Evolutionary conservation across 106 monocot species (phyloP).

Genomic region (Chionographis japonica): DNA sequence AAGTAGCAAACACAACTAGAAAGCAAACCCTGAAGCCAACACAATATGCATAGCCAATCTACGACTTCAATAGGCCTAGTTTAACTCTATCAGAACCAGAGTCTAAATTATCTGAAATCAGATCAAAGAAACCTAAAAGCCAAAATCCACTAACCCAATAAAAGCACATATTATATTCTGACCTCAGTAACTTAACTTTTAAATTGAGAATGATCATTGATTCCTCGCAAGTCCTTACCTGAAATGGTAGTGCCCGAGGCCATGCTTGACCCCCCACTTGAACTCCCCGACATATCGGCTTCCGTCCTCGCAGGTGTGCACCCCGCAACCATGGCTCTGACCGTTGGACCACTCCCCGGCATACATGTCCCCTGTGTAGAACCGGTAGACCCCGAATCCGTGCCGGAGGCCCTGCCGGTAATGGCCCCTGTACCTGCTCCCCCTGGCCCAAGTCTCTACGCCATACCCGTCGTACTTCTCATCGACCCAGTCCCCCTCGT

Average conservation of each 20-base stretch:
- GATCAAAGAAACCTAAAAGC: too few relatives aligned
- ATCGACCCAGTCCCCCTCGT: constrained; percentile 95
- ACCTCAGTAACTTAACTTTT: too few relatives aligned
- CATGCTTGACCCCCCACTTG: constrained; percentile 97
- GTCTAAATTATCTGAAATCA: too few relatives aligned
- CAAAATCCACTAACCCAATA: too few relatives aligned
- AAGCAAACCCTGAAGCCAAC: too few relatives aligned
- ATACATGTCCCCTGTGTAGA: constrained; percentile 89
- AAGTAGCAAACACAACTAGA: too few relatives aligned
- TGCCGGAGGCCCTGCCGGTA: constrained; percentile 79
- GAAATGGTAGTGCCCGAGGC: constrained; percentile 96
- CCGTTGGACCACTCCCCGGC: constrained; percentile 92
- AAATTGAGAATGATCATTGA: too few relatives aligned
- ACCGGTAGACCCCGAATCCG: constrained; percentile 83
- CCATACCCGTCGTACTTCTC: constrained; percentile 90
- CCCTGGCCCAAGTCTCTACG: constrained; percentile 93
- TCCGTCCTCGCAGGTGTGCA: constrained; percentile 90
- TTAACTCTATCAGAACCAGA: too few relatives aligned
- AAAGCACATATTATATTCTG: too few relatives aligned
- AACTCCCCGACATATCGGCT: constrained; percentile 89
- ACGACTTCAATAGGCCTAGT: too few relatives aligned
- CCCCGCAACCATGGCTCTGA: constrained; percentile 90
- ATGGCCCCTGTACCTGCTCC: constrained; percentile 83
- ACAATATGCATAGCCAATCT: too few relatives aligned
- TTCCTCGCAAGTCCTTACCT: constrained; percentile 30